Conservation (phyloP, 2,329 filamentous ascomycete genomes). For the Rhinocladiella similis region DNA sequence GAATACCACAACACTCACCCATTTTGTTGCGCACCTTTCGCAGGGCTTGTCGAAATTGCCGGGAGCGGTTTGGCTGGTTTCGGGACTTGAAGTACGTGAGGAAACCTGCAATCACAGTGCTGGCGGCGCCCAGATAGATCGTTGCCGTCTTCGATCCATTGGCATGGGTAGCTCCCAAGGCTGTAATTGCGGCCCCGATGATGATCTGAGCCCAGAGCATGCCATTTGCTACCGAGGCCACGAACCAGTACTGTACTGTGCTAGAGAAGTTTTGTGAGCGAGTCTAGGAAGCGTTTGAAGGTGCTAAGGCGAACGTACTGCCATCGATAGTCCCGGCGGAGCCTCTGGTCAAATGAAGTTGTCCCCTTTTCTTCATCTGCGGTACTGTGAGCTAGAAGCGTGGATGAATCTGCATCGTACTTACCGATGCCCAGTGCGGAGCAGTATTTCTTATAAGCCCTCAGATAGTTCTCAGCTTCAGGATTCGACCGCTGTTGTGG, state of each 20-base stretch:
- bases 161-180: background rate
- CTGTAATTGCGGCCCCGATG: conserved; percentile 11
- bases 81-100: background rate
- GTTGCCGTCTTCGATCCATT: background rate
- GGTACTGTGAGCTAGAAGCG: background rate
- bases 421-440: background rate
- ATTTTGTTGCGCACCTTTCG: conserved; percentile 2
- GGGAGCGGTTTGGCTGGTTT: background rate
- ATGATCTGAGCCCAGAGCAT: conserved; percentile 15
- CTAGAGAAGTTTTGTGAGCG: background rate
- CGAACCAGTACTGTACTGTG: conserved; percentile 5
- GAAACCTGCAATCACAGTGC: background rate
- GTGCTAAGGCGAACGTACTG: background rate
- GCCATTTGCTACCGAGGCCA: conserved; percentile 3
- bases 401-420: too few species aligned
- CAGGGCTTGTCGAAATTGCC: conserved; percentile 1
- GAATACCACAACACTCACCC: background rate
- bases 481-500: too few species aligned
- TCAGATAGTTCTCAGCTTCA: background rate
- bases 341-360: background rate
- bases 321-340: conserved; percentile 1
- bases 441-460: background rate
- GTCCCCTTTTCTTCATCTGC: background rate
- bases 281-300: background rate
- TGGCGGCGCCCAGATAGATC: background rate